Evolutionary conservation across 2,329 filamentous ascomycete genomes (phyloP), one percentile per base, ranked within the genome.

Genomic region (Rhinocladiella mackenziei): DNA sequence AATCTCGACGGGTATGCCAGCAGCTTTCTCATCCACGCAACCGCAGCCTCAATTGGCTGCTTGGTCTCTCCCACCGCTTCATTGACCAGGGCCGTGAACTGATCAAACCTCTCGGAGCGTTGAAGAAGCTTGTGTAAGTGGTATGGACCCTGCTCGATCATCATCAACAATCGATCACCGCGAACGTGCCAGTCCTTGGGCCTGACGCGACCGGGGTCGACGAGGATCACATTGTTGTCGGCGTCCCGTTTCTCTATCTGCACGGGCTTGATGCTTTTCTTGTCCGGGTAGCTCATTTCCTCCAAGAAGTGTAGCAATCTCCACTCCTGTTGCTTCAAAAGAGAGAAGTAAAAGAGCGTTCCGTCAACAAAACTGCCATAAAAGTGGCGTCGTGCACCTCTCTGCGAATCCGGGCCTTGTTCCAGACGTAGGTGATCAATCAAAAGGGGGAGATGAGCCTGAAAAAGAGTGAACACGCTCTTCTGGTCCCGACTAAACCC

Each of bases 291-390:
- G 19, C 78, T 80, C 35, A 94, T 61, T 46, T 84, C 83, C 58
- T 94, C 83, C 1, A 96, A 60, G 51, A 91, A 80, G 45, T 76
- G 75, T 4, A 97, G 71, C 3, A 94, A 70, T 5, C 74, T 73
- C 78, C 83, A 85, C 5, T 82, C 75, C 2, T 76, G 64, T 13
- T 75, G 58, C 7, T 73, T 68, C 1, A 97, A 66, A 10, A 89
- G 66, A 1, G 76, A 76, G 56, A 96, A 83, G 43, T 84, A 77
- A 50, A 78, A 78, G 17, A 89, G 58, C 0, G 81, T 79, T 1
- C 86, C 86, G 57, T 86, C 80, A 23, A 88, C 73, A 5, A 77
- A 77, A 5, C 83, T 70, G 1, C 84, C 86, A 23, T 68, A 89
- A 61, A 44, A 80, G 66, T 40, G 45, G 30, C 43, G 41, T 8